Conservation (phyloP, 1,284 basidiomycete genomes). For the Vanrija humicola region DNA sequence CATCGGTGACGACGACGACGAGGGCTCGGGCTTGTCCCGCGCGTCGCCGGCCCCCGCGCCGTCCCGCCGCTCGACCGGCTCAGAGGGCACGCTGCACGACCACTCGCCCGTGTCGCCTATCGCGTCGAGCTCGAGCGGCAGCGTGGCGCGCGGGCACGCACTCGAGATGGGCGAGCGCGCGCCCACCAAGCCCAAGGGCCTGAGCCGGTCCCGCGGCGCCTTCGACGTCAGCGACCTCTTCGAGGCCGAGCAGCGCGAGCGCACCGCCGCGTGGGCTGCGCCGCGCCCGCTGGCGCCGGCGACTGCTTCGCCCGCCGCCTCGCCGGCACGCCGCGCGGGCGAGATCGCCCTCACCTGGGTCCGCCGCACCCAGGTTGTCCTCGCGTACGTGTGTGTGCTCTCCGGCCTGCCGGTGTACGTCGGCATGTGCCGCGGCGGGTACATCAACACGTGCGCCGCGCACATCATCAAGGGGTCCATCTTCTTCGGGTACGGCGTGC, state of each 20-base stretch:
- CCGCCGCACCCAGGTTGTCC: constrained; percentile 34
- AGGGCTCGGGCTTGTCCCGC: constrained; percentile 9
- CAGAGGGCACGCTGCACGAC: constrained; percentile 65
- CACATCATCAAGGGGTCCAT: constrained; percentile 91
- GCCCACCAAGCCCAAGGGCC: neutral
- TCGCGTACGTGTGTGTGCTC: constrained; percentile 39
- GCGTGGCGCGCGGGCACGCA: constrained; percentile 1
- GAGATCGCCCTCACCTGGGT: constrained; percentile 35
- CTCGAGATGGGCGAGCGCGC: constrained; percentile 18
- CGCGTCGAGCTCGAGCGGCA: constrained; percentile 1
- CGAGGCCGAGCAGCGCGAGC: constrained; percentile 3
- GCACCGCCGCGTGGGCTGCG: neutral
- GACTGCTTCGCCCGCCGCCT: neutral
- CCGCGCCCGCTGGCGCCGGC: neutral
- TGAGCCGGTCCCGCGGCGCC: constrained; percentile 10
- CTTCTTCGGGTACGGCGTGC: constrained; percentile 85
- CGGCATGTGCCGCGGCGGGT: constrained; percentile 51
- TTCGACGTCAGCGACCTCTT: constrained; percentile 20
- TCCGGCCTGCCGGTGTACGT: constrained; percentile 34
- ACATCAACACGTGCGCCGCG: constrained; percentile 78
- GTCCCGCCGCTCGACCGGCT: constrained; percentile 50
- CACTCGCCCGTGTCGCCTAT: constrained; percentile 34
- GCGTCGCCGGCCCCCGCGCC: neutral
- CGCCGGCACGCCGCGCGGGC: constrained; percentile 3
- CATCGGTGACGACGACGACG: constrained; percentile 29